These are phyloP conservation scores for Cubamyces sp. DNA, from an alignment of 768 basidiomycete genomes.

Conservation along the genomic window DNA sequence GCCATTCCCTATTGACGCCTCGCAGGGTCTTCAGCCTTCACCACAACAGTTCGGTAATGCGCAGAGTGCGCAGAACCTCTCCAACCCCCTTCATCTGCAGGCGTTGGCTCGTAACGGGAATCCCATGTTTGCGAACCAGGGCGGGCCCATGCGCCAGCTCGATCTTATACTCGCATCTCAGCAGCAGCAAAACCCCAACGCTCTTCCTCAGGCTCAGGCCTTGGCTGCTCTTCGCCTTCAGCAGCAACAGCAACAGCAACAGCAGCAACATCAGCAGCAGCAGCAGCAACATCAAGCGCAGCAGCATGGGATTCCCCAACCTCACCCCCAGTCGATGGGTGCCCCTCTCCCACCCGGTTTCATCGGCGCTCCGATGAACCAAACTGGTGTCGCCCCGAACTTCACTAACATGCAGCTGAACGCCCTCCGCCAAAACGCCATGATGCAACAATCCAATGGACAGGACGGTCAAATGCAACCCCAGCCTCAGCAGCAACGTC, in stretches of 20 bases:
- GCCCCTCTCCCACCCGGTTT: constrained; percentile 13
- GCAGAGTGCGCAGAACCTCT: constrained; percentile 11
- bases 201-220: not conserved
- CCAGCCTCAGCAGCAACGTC: constrained; percentile 22
- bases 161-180: constrained; percentile 31
- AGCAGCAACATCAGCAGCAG: constrained; percentile 25
- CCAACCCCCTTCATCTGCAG: constrained; percentile 14
- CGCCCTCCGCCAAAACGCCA: constrained; percentile 12
- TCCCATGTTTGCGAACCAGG: constrained; percentile 14
- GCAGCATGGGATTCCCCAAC: constrained; percentile 12
- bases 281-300: constrained; percentile 14
- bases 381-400: constrained; percentile 4
- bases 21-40: constrained; percentile 5
- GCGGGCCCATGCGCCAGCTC: constrained; percentile 29
- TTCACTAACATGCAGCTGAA: constrained; percentile 17
- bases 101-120: constrained; percentile 18
- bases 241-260: constrained; percentile 26
- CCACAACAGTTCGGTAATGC: constrained; percentile 18
- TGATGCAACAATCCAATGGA: constrained; percentile 7
- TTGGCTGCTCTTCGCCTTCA: constrained; percentile 20
- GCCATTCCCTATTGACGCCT: constrained; percentile 15
- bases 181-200: constrained; percentile 29
- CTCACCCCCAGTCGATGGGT: constrained; percentile 13
- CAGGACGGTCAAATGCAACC: constrained; percentile 38
- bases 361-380: constrained; percentile 17